phyloP scores from a whole-genome alignment of 371 early-diverging fungal genomes.

The Rhizomucor pusillus region DNA sequence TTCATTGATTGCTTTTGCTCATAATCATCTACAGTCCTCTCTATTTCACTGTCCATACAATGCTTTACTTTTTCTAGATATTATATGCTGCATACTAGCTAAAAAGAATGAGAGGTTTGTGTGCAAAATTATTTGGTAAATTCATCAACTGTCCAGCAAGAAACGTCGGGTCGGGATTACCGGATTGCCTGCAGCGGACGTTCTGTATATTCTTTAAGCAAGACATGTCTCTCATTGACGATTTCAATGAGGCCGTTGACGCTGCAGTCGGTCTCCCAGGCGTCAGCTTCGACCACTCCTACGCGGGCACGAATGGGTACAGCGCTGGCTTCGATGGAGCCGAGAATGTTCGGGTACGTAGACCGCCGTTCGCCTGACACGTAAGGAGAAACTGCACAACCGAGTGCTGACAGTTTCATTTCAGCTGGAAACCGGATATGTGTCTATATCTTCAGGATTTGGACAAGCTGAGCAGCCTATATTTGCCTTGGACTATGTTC shows the following conservation, averaged over 20 bases:
- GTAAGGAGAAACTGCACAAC: not conserved
- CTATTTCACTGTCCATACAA: too few relatives aligned
- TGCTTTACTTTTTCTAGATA: too few relatives aligned
- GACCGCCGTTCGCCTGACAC: not conserved
- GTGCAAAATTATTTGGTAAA: too few relatives aligned
- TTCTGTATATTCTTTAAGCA: too few relatives aligned
- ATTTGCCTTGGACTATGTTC: conserved; percentile 79
- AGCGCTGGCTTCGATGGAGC: conserved; percentile 21
- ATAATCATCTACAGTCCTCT: too few relatives aligned
- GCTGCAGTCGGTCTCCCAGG: conserved; percentile 11
- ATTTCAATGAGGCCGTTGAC: conserved; percentile 34
- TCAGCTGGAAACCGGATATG: conserved; percentile 56
- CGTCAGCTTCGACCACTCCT: conserved; percentile 11
- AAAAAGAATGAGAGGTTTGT: too few relatives aligned
- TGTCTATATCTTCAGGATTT: conserved; percentile 39
- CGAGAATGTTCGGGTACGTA: conserved; percentile 19
- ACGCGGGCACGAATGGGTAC: conserved; percentile 10
- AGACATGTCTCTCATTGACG: conserved; percentile 39
- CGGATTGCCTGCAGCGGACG: too few relatives aligned
- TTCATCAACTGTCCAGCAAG: too few relatives aligned
- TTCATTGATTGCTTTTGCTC: too few relatives aligned
- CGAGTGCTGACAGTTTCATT: not conserved
- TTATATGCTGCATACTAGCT: too few relatives aligned
- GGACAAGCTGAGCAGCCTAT: conserved; percentile 52
- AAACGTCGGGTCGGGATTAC: too few relatives aligned